Evolutionary conservation across 2,329 filamentous ascomycete genomes (phyloP), one percentile per base, ranked within the genome.

Genomic region (Fusarium austroafricanum): DNA sequence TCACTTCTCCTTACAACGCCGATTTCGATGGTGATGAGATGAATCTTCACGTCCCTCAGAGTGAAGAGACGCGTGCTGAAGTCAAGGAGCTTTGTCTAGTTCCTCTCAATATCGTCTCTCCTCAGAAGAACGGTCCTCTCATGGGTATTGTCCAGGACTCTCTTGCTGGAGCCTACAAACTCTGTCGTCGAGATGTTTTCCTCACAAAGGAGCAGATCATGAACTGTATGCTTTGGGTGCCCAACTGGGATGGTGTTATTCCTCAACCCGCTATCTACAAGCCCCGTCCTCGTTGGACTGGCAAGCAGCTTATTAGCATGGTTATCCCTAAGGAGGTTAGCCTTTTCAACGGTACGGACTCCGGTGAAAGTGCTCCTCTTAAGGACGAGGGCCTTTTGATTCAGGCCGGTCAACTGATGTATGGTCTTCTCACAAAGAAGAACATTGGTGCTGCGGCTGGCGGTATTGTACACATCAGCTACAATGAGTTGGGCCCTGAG

Each of bases 111-210:
- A 98, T 99, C 75, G 96, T 99, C 11, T 99, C 96, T 3, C 96
- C 96, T 6, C 96, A 99, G 80, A 90, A 94, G 76, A 99, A 99
- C 80, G 92, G 93, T 58, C 96, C 96, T 45, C 86, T 99, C 57
- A 99, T 99, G 96, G 96, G 96, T 89, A 98, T 99, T 72, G 96
- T 99, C 21, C 96, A 99, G 79, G 96, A 99, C 79, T 97, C 95
- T 23, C 86, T 99, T 61, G 96, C 94, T 71, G 96, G 96, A 81
- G 91, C 94, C 42, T 99, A 97, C 88, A 99, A 99, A 83, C 90
- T 99, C 72, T 97, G 92, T 74, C 92, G 94, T 73, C 90, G 94
- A 77, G 96, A 99, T 78, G 89, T 93, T 29, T 97, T 99, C 81
- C 82, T 99, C 61, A 91, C 89, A 58, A 94, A 95, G 78, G 92